phyloP scores from a whole-genome alignment of 768 basidiomycete genomes.

The Serendipita sp. region DNA sequence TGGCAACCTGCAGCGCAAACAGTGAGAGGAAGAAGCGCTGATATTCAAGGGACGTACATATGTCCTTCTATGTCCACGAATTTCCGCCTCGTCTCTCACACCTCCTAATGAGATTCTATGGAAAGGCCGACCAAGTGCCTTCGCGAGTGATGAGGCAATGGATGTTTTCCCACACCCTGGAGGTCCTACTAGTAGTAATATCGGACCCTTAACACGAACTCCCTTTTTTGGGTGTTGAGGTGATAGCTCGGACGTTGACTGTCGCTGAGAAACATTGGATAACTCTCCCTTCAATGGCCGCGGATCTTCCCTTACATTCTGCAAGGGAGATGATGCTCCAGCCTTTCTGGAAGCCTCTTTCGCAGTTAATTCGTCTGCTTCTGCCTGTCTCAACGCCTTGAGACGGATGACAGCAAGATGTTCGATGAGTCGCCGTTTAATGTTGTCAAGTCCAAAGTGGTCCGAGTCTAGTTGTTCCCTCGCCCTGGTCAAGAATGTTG shows the following conservation, averaged over 20 bases:
- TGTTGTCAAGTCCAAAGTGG: conserved; percentile 82
- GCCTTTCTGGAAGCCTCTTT: conserved; percentile 1
- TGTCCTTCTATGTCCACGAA: conserved; percentile 62
- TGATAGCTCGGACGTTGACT: neutral
- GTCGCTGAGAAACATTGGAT: too few species aligned
- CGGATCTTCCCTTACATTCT: conserved; percentile 14
- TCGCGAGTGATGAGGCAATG: conserved; percentile 75
- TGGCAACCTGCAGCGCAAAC: conserved; percentile 30
- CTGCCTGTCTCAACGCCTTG: conserved; percentile 19
- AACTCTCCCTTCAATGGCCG: too few species aligned
- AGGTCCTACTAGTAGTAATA: conserved; percentile 65
- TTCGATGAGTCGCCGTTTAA: conserved; percentile 82
- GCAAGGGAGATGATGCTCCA: conserved; percentile 19
- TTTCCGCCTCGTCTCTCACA: conserved; percentile 82
- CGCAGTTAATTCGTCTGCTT: conserved; percentile 23
- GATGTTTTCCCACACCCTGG: conserved; percentile 88
- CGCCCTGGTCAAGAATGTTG: conserved; percentile 49
- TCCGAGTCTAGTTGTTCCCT: conserved; percentile 72
- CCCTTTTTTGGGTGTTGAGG: neutral
- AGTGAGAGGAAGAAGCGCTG: neutral
- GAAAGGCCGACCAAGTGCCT: conserved; percentile 69
- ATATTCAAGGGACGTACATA: conserved; percentile 35
- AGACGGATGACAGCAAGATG: conserved; percentile 76
- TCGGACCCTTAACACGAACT: conserved; percentile 36
- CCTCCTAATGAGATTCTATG: conserved; percentile 86